These are phyloP conservation scores for Ceratonia siliqua DNA, from an alignment of 306 rosid genomes.

Conservation along the genomic window DNA sequence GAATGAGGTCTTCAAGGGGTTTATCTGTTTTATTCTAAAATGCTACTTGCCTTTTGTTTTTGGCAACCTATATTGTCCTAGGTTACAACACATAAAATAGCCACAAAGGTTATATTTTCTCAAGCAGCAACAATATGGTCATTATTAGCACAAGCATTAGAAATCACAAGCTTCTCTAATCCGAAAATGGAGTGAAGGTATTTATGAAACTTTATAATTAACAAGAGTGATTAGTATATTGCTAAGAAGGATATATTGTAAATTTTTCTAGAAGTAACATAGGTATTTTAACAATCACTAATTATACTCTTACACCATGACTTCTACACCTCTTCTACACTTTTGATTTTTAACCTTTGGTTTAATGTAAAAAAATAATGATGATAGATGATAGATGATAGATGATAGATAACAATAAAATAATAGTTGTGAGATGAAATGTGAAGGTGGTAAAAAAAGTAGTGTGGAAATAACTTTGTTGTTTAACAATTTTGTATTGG, in stretches of 20 bases:
- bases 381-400: too few species aligned
- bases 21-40: neutral
- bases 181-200: neutral
- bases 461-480: too few species aligned
- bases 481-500: too few species aligned
- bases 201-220: neutral
- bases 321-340: too few species aligned
- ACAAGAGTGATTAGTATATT: neutral
- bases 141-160: neutral
- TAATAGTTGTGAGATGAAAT: too few species aligned
- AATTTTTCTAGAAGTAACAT: neutral
- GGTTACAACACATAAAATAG: neutral
- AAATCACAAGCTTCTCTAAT: neutral
- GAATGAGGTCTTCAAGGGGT: constrained; percentile 5
- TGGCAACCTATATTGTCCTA: neutral
- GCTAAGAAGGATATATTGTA: neutral
- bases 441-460: too few species aligned
- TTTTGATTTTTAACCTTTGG: too few species aligned
- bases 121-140: neutral
- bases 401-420: too few species aligned
- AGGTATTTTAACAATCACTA: neutral
- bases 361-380: too few species aligned
- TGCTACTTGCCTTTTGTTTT: constrained; percentile 1
- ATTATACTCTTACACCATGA: too few species aligned
- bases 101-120: neutral